Conservation (phyloP, 2,329 filamentous ascomycete species). For the Xylariaceae sp. region DNA sequence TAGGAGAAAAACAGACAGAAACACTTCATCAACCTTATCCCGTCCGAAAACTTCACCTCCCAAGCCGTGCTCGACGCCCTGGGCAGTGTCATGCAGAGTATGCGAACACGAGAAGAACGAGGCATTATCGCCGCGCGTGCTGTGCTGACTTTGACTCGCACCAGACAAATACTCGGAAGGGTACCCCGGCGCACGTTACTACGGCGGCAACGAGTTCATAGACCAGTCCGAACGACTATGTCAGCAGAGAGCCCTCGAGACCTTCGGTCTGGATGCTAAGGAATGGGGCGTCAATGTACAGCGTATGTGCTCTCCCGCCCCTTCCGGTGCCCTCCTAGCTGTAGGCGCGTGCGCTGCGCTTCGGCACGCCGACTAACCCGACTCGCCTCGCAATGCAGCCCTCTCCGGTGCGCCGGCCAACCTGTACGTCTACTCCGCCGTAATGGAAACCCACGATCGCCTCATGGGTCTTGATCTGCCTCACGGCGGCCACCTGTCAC, state of each 20-base stretch:
- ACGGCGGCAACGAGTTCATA: slow-evolving; percentile 95
- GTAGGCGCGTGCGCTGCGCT: background rate
- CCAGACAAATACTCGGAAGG: slow-evolving; percentile 97
- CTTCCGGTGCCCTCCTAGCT: background rate
- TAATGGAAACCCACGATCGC: slow-evolving; percentile 88
- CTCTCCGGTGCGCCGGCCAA: slow-evolving; percentile 73
- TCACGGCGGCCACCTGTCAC: slow-evolving; percentile 91
- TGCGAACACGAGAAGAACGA: slow-evolving; percentile 26
- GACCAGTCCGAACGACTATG: slow-evolving; percentile 85
- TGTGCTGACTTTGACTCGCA: slow-evolving; percentile 15
- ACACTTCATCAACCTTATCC: slow-evolving; percentile 96
- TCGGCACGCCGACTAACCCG: slow-evolving; percentile 12
- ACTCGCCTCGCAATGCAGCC: slow-evolving; percentile 43
- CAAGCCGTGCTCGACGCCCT: slow-evolving; percentile 88
- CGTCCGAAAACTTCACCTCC: slow-evolving; percentile 93
- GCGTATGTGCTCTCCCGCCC: slow-evolving; percentile 46
- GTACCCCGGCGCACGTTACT: slow-evolving; percentile 93
- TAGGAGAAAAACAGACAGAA: slow-evolving; percentile 95
- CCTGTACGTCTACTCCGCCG: slow-evolving; percentile 89
- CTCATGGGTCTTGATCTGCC: slow-evolving; percentile 96
- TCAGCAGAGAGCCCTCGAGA: slow-evolving; percentile 82
- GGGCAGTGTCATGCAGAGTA: slow-evolving; percentile 93
- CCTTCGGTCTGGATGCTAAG: slow-evolving; percentile 76
- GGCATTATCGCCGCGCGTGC: background rate
- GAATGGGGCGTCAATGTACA: slow-evolving; percentile 98